Evolutionary conservation across 73 alveolate species (phyloP).

Genomic region (Symbiodinium natans): DNA sequence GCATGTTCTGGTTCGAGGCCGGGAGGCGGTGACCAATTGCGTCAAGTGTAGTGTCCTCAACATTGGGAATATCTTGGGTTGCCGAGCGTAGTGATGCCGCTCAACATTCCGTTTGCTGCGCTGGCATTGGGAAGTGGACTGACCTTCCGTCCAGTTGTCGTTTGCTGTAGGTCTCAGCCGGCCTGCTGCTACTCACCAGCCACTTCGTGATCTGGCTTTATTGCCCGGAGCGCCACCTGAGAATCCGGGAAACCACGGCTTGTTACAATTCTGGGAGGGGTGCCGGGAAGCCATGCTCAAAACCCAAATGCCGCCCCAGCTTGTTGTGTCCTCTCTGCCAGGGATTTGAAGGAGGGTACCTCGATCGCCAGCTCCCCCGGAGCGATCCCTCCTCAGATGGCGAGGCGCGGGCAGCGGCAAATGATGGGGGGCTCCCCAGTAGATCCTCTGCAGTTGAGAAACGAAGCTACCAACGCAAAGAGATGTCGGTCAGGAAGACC

Average conservation of each 20-base stretch:
- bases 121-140: too few relatives aligned
- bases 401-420: neutral
- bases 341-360: constrained; percentile 9
- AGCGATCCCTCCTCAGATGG: neutral
- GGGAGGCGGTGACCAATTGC: neutral
- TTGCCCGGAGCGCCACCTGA: neutral
- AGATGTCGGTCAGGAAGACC: neutral
- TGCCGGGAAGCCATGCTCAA: too few relatives aligned
- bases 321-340: neutral
- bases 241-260: neutral
- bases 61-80: too few relatives aligned
- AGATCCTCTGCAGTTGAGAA: too few relatives aligned
- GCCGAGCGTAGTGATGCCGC: too few relatives aligned
- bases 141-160: too few relatives aligned
- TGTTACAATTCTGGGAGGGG: too few relatives aligned
- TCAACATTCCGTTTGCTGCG: too few relatives aligned
- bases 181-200: neutral
- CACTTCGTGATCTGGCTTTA: neutral
- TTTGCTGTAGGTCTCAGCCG: neutral
- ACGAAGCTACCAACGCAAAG: too few relatives aligned
- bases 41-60: too few relatives aligned
- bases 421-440: too few relatives aligned
- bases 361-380: neutral
- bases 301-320: too few relatives aligned
- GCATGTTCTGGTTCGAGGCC: neutral